Conservation (phyloP, 352 stramenopile species). For the Globisporangium irregulare region DNA sequence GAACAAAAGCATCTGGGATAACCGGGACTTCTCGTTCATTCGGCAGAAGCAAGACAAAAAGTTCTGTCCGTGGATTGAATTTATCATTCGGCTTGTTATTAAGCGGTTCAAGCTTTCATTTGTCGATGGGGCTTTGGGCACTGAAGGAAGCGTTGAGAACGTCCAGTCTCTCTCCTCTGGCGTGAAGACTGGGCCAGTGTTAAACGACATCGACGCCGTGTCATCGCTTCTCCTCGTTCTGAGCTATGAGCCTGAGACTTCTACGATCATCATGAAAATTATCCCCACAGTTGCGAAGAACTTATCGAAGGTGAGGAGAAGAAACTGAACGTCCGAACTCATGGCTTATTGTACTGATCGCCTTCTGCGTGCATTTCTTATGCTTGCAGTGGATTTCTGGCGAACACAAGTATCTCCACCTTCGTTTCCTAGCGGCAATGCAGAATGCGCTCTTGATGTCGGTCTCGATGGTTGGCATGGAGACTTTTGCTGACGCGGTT, state of each 20-base stretch:
- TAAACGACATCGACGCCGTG: constrained; percentile 7
- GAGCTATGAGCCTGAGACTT: background rate
- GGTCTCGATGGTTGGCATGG: background rate
- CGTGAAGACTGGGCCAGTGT: background rate
- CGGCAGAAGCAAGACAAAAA: constrained; percentile 14
- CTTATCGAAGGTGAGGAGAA: constrained; percentile 1
- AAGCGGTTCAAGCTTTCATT: constrained; percentile 9
- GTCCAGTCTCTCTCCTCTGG: background rate
- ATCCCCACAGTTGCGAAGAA: background rate
- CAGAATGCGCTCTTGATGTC: constrained; percentile 5
- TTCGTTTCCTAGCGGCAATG: constrained; percentile 1
- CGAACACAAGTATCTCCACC: constrained; percentile 1
- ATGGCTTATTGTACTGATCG: background rate
- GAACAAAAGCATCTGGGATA: constrained; percentile 19
- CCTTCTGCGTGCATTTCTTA: background rate
- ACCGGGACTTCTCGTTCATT: constrained; percentile 9
- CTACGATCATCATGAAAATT: background rate
- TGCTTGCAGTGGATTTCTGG: background rate
- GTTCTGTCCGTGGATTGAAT: constrained; percentile 14
- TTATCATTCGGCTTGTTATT: background rate
- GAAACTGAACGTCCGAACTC: background rate
- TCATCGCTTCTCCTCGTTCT: constrained; percentile 5
- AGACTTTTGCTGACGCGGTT: background rate
- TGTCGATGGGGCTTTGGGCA: background rate
- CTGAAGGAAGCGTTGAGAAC: background rate